Conservation (phyloP, 2,329 filamentous ascomycete genomes). For the Aureobasidium melanogenum region DNA sequence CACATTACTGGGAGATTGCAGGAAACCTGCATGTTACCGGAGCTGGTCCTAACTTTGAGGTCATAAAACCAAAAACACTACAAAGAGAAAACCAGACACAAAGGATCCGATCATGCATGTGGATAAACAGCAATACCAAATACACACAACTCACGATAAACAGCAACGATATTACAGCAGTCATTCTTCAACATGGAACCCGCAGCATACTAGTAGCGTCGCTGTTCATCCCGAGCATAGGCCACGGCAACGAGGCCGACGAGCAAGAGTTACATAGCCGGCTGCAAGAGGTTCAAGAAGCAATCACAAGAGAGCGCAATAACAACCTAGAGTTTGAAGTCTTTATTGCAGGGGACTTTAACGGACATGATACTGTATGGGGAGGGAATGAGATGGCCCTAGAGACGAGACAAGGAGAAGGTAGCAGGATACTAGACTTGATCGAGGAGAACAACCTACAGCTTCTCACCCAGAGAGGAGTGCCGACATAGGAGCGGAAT, state of each 20-base stretch:
- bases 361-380: background rate
- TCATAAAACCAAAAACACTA: conserved; percentile 6
- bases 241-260: background rate
- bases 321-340: background rate
- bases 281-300: background rate
- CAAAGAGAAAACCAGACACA: conserved; percentile 1
- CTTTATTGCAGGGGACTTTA: background rate
- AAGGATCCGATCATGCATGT: conserved; percentile 5
- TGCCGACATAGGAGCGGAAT: background rate
- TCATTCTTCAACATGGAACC: background rate
- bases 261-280: background rate
- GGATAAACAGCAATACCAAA: conserved; percentile 2
- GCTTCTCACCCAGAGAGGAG: background rate
- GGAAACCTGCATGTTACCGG: background rate
- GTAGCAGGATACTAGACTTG: background rate
- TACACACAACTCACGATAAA: background rate
- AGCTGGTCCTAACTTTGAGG: conserved; percentile 2
- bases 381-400: background rate
- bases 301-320: background rate
- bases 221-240: background rate
- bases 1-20: background rate
- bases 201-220: background rate
- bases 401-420: background rate
- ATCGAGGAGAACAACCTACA: background rate
- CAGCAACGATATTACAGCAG: background rate